phyloP scores from a whole-genome alignment of 805 yeast genomes.

The Saturnispora quitensis region DNA sequence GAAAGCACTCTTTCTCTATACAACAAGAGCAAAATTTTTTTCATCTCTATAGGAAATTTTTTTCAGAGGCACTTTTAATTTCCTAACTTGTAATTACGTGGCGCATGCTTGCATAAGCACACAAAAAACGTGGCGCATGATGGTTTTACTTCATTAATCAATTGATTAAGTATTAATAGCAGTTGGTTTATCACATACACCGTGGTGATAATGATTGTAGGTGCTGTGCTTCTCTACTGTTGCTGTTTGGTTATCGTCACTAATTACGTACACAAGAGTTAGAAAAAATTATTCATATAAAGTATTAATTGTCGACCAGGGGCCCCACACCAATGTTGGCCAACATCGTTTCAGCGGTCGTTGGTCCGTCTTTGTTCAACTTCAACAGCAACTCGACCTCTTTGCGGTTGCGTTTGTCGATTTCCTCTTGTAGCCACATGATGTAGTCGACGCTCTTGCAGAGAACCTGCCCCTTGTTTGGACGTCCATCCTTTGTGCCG shows the following conservation, averaged over 20 bases:
- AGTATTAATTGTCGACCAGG: constrained; percentile 33
- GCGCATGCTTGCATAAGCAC: neutral
- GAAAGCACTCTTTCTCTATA: neutral
- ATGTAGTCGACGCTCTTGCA: constrained; percentile 70
- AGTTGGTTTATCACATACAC: neutral
- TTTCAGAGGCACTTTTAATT: neutral
- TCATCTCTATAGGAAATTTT: neutral
- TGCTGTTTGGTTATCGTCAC: neutral
- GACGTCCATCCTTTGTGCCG: constrained; percentile 78
- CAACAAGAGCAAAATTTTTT: neutral
- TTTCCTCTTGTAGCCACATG: constrained; percentile 54
- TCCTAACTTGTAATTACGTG: neutral
- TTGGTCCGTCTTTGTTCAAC: constrained; percentile 31
- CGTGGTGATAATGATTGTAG: neutral
- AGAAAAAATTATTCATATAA: neutral
- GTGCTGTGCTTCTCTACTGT: too few relatives aligned
- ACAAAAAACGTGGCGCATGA: neutral
- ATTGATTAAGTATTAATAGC: neutral
- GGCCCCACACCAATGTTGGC: constrained; percentile 82
- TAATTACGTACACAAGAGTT: neutral
- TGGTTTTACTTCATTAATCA: neutral
- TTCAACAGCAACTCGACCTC: constrained; percentile 66
- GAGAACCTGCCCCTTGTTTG: constrained; percentile 75
- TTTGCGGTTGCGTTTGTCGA: constrained; percentile 68
- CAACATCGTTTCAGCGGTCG: constrained; percentile 72